Evolutionary conservation across 225 moss, liverwort and hornwort genomes (phyloP).

Genomic region (Bryum argenteum): DNA sequence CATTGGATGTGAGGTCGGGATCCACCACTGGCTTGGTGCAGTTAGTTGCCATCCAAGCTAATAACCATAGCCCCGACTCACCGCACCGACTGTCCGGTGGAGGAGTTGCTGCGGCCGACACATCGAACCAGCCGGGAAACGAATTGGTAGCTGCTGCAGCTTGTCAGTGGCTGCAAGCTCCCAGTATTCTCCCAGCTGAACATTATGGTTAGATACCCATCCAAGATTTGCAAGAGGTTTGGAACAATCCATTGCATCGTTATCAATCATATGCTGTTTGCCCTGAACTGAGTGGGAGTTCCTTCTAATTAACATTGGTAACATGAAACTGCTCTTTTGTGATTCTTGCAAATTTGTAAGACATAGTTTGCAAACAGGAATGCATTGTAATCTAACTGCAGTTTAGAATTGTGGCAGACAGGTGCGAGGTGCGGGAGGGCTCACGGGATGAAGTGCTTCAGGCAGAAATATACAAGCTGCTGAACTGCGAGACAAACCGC

Average conservation of each 20-base stretch:
- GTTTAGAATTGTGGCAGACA: conserved; percentile 26
- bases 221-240: conserved; percentile 36
- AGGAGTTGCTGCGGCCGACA: background rate
- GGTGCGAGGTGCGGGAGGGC: conserved; percentile 28
- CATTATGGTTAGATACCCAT: conserved; percentile 46
- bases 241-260: conserved; percentile 32
- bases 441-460: conserved; percentile 34
- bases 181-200: conserved; percentile 8
- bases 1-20: conserved; percentile 21
- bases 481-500: conserved; percentile 30
- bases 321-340: too few species aligned
- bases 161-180: conserved; percentile 22
- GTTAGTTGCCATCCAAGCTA: conserved; percentile 26
- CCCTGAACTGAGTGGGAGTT: too few species aligned
- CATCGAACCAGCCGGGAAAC: background rate
- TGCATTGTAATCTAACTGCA: background rate
- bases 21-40: conserved; percentile 42
- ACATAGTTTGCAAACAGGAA: background rate
- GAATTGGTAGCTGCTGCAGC: conserved; percentile 19
- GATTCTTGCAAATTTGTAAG: too few species aligned
- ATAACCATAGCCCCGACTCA: conserved; percentile 13
- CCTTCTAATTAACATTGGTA: too few species aligned
- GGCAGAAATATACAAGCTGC: conserved; percentile 34
- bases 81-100: conserved; percentile 27
- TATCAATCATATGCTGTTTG: background rate